These are phyloP conservation scores for Penicillium janthinellum DNA, from an alignment of 2,329 filamentous ascomycete species.

Conservation along the genomic window DNA sequence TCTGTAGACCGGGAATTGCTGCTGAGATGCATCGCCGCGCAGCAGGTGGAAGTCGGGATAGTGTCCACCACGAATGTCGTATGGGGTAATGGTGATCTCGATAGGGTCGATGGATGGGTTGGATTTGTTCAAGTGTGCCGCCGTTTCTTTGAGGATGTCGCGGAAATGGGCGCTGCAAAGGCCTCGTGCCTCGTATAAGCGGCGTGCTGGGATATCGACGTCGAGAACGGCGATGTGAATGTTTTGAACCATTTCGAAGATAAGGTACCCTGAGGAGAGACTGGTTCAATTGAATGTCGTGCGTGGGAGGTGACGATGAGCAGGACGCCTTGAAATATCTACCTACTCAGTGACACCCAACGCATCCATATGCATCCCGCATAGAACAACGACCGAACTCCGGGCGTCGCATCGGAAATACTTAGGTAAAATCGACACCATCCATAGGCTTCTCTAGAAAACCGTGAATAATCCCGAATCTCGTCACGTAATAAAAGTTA, in stretches of 20 bases:
- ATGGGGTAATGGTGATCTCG: slow-evolving; percentile 26
- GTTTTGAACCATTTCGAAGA: slow-evolving; percentile 22
- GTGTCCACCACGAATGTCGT: slow-evolving; percentile 30
- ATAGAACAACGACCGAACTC: neutral
- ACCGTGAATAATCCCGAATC: slow-evolving; percentile 14
- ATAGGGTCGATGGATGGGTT: slow-evolving; percentile 17
- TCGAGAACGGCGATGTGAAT: slow-evolving; percentile 31
- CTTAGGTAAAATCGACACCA: slow-evolving; percentile 18
- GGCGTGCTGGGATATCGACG: slow-evolving; percentile 30
- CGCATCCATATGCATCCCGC: too few species aligned
- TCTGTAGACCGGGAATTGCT: slow-evolving; percentile 15
- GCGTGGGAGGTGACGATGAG: neutral
- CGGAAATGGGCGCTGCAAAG: slow-evolving; percentile 32
- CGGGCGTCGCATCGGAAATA: slow-evolving; percentile 4
- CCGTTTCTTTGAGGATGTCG: slow-evolving; percentile 28
- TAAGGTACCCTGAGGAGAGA: neutral
- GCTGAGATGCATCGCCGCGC: slow-evolving; percentile 16
- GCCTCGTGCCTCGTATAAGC: slow-evolving; percentile 28
- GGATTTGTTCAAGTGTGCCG: slow-evolving; percentile 23
- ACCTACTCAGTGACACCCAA: neutral
- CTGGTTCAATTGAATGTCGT: neutral
- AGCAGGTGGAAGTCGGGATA: slow-evolving; percentile 28
- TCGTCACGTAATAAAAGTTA: slow-evolving; percentile 11
- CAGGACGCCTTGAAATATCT: neutral
- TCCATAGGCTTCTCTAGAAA: neutral